These are phyloP conservation scores for Pugionium cornutum DNA, from an alignment of 345 rosid species.

Conservation along the genomic window DNA sequence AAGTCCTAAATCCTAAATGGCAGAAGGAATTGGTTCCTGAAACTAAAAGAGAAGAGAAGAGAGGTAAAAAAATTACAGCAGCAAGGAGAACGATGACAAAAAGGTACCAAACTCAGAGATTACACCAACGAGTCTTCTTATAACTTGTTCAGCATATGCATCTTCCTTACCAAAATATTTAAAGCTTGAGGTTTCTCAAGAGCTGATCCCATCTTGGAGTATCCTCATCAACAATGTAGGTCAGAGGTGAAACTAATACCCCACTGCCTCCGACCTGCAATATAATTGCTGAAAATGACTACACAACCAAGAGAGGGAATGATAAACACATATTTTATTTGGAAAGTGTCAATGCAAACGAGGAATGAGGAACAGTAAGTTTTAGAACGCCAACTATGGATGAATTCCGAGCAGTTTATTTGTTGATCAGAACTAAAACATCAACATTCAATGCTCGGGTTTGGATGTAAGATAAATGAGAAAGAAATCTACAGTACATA, in stretches of 20 bases:
- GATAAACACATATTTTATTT: not conserved
- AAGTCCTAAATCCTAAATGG: not conserved
- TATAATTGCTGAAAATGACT: constrained; percentile 4
- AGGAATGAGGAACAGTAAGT: not conserved
- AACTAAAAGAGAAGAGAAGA: constrained; percentile 11
- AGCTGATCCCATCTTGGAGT: constrained; percentile 91
- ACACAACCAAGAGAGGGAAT: not conserved
- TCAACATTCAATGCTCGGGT: too few relatives aligned
- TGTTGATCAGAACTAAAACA: not conserved
- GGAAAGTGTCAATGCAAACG: not conserved
- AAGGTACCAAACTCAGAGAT: constrained; percentile 26
- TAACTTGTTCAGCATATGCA: constrained; percentile 20
- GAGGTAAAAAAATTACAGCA: constrained; percentile 15
- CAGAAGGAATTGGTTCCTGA: not conserved
- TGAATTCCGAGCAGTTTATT: not conserved
- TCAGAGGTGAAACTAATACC: constrained; percentile 81
- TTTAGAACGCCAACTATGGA: not conserved
- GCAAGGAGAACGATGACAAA: not conserved
- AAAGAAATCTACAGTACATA: constrained; percentile 14
- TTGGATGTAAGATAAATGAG: not conserved
- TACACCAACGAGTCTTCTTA: constrained; percentile 31
- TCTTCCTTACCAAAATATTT: constrained; percentile 19
- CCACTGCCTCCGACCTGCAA: constrained; percentile 89
- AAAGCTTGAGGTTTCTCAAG: constrained; percentile 55
- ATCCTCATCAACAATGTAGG: constrained; percentile 94